Percentiles rank a stretch among this genome's conserved stretches.
phyloP scores from a whole-genome alignment of 2,329 filamentous ascomycete species.

The Fusarium marasasianum region DNA sequence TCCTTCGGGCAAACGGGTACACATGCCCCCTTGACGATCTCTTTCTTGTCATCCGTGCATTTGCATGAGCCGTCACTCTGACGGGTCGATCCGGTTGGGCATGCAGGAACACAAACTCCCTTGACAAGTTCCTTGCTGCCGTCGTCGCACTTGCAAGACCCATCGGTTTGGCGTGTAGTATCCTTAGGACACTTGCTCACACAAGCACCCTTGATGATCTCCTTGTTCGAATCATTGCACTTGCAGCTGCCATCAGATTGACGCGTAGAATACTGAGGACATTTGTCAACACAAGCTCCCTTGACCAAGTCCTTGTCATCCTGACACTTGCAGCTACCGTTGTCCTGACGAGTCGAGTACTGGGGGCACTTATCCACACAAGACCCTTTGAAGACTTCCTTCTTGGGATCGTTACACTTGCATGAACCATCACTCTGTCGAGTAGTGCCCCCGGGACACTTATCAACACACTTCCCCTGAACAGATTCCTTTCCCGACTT shows the following conservation, averaged over 20 bases:
- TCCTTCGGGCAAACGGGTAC: background rate
- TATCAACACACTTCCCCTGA: background rate
- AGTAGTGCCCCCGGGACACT: background rate
- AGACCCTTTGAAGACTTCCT: background rate
- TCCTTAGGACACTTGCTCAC: background rate
- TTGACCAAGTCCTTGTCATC: background rate
- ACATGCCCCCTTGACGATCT: background rate
- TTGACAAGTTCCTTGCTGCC: background rate
- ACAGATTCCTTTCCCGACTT: background rate
- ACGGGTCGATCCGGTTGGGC: rapidly evolving
- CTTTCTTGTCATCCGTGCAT: background rate
- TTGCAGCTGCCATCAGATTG: background rate
- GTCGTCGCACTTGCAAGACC: background rate
- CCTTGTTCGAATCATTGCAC: background rate
- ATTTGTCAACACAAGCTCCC: background rate
- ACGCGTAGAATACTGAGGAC: background rate
- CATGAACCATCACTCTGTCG: background rate
- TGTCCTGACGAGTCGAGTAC: background rate
- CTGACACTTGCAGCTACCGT: background rate
- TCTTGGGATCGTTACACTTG: background rate
- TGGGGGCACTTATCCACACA: background rate
- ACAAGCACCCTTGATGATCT: background rate
- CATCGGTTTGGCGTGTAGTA: background rate
- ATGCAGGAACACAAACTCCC: background rate
- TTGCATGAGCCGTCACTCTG: background rate